These are phyloP conservation scores for Colletotrichum lentis DNA, from an alignment of 2,329 filamentous ascomycete genomes.

Conservation along the genomic window DNA sequence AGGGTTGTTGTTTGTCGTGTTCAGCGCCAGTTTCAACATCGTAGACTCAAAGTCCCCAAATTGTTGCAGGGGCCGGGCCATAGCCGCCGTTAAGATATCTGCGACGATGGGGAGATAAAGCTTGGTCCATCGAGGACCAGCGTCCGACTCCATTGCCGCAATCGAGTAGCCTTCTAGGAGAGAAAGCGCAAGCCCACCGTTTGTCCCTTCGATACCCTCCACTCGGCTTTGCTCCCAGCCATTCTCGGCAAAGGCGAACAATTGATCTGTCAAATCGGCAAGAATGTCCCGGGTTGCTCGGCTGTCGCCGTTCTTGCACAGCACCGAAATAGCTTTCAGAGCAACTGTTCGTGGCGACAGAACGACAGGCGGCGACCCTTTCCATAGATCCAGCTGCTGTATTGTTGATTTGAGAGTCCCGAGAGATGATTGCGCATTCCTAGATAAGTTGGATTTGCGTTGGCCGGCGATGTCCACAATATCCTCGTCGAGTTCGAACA, in stretches of 20 bases:
- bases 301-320: slow-evolving; percentile 27
- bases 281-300: slow-evolving; percentile 27
- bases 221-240: slow-evolving; percentile 27
- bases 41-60: slow-evolving; percentile 56
- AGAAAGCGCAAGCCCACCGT: slow-evolving; percentile 48
- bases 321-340: slow-evolving; percentile 62
- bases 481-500: slow-evolving; percentile 63
- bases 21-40: slow-evolving; percentile 77
- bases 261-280: slow-evolving; percentile 31
- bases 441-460: slow-evolving; percentile 74
- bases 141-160: slow-evolving; percentile 54
- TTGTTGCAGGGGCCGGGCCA: slow-evolving; percentile 47
- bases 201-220: slow-evolving; percentile 25
- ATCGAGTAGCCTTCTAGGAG: slow-evolving; percentile 65
- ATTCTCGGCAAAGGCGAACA: slow-evolving; percentile 39
- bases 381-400: slow-evolving; percentile 67
- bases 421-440: slow-evolving; percentile 66
- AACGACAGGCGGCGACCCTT: slow-evolving; percentile 55
- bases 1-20: slow-evolving; percentile 83
- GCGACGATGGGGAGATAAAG: slow-evolving; percentile 62
- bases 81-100: slow-evolving; percentile 54
- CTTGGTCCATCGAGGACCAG: slow-evolving; percentile 52
- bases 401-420: slow-evolving; percentile 62
- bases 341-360: slow-evolving; percentile 71
- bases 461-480: slow-evolving; percentile 70